Base-by-base conservation (phyloP, 805 yeast species). In the Saccharomycopsis fermentans region DNA sequence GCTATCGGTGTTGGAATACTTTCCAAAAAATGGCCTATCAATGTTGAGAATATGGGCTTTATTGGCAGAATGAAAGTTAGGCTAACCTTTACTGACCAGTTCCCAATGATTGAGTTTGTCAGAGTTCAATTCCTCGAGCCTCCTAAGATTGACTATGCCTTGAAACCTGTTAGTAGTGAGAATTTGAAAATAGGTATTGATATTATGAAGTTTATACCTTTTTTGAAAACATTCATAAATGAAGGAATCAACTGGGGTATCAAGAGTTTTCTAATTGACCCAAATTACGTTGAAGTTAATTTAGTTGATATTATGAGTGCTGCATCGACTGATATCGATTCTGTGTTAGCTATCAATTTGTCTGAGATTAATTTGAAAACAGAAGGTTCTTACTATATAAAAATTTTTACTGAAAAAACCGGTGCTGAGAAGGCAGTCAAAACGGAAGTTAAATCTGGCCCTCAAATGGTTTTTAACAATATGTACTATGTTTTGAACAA, bases 81-180 rank as follows among this genome's bases (percentile, higher is more conserved):
- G 65, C 75, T 87, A 63, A 82, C 83, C 52, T 70, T 87, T 66
- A 78, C 82, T 52, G 77, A 80, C 52, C 77, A 78, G 65, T 86
- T 87, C 70, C 96, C 96, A n/a, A 90, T 87, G 65, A 85, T 87
- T 60, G 83, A 82, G 62, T 70, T 81, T 64, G 88, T 87, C 8
- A 82, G 89, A 19, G 74, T 87, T 58, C 86, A 83, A 62, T 81
- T 87, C 65, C 73, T 87, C 66, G 92, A 87, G 69, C 86, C 92
- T 19, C 94, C 94, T 40, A 76, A 78, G 34, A 85, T 87, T 67
- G 91, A 85, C 67, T 87, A 86, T 69, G 85, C 83, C 21, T 79
- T 87, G 74, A 87, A 87, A 68, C 96, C 96, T 9, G 86, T 87
- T 56, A 94, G 94, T 69, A 94, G 95, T 73, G 92, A 87, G 68